Conservation (phyloP, 495 filamentous ascomycete genomes). For the Penicillium subrubescens region DNA sequence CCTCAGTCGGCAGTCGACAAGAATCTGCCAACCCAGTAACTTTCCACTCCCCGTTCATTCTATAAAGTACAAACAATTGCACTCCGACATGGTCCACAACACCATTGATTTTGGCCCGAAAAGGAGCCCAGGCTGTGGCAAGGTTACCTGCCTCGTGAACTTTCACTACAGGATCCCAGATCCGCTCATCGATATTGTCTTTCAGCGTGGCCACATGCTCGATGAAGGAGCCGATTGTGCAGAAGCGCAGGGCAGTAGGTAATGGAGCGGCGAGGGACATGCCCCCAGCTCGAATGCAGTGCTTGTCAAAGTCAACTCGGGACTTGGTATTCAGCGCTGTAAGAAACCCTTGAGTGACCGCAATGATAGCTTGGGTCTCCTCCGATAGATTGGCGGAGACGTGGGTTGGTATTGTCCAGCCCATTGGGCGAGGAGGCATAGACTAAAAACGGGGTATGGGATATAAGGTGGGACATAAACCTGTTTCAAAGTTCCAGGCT, state of each 20-base stretch:
- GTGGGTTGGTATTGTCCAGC: constrained; percentile 22
- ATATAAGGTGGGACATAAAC: background rate
- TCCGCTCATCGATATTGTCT: constrained; percentile 41
- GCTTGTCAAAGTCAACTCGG: constrained; percentile 37
- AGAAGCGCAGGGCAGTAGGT: constrained; percentile 38
- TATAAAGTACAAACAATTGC: constrained; percentile 43
- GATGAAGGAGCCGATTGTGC: constrained; percentile 43
- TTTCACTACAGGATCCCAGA: constrained; percentile 43
- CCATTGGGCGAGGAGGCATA: constrained; percentile 16
- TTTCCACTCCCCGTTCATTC: constrained; percentile 41
- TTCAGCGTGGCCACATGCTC: constrained; percentile 35
- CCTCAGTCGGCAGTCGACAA: constrained; percentile 38
- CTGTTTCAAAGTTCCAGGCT: background rate
- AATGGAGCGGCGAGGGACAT: constrained; percentile 43
- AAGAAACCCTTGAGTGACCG: constrained; percentile 38
- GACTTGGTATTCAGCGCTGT: constrained; percentile 36
- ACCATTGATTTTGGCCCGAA: constrained; percentile 42
- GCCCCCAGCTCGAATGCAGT: constrained; percentile 41
- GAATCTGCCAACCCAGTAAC: constrained; percentile 46
- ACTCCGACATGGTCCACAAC: constrained; percentile 45
- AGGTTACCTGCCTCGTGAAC: constrained; percentile 35
- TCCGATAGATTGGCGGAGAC: constrained; percentile 11
- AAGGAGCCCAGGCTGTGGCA: constrained; percentile 45
- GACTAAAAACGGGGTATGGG: background rate
- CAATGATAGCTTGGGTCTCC: constrained; percentile 38